phyloP scores from a whole-genome alignment of 345 rosid genomes.

The Rhodamnia argentea region DNA sequence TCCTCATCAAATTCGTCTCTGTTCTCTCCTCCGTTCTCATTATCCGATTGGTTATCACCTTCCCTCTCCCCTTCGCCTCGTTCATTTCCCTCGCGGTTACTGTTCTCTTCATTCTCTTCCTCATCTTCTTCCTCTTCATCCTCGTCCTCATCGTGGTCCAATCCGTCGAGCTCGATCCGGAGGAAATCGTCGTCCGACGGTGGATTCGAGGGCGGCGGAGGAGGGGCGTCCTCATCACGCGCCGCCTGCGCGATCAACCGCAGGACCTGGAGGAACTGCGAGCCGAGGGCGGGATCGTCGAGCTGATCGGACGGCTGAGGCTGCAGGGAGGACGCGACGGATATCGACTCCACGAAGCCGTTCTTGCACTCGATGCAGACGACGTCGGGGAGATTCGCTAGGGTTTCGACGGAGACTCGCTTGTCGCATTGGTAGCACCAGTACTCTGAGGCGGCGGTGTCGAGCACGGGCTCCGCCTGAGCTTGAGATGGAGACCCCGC shows the following conservation, averaged over 20 bases:
- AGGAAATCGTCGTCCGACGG: slow-evolving; percentile 43
- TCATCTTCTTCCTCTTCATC: slow-evolving; percentile 24
- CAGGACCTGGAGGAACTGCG: not conserved
- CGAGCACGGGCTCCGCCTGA: not conserved
- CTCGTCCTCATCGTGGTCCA: slow-evolving; percentile 44
- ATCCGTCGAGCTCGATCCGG: slow-evolving; percentile 44
- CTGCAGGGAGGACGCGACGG: slow-evolving; percentile 29
- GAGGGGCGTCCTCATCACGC: slow-evolving; percentile 39
- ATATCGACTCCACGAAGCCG: slow-evolving; percentile 62
- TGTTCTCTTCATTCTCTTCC: slow-evolving; percentile 8
- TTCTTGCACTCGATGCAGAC: slow-evolving; percentile 63
- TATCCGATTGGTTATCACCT: slow-evolving; percentile 12
- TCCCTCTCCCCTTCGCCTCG: slow-evolving; percentile 7
- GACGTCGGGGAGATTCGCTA: slow-evolving; percentile 25
- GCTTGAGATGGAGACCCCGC: slow-evolving; percentile 31
- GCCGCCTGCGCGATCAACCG: slow-evolving; percentile 43
- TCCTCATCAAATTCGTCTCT: slow-evolving; percentile 23
- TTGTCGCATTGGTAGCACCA: slow-evolving; percentile 79
- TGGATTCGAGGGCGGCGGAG: slow-evolving; percentile 24
- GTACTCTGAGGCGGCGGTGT: slow-evolving; percentile 13
- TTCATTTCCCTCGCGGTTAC: slow-evolving; percentile 2
- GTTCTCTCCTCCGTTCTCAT: slow-evolving; percentile 14
- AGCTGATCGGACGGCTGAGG: slow-evolving; percentile 95
- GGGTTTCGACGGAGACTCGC: slow-evolving; percentile 48
- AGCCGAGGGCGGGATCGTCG: slow-evolving; percentile 25